Conservation (phyloP, 805 yeast species). For the Lipomyces chichibuensis region DNA sequence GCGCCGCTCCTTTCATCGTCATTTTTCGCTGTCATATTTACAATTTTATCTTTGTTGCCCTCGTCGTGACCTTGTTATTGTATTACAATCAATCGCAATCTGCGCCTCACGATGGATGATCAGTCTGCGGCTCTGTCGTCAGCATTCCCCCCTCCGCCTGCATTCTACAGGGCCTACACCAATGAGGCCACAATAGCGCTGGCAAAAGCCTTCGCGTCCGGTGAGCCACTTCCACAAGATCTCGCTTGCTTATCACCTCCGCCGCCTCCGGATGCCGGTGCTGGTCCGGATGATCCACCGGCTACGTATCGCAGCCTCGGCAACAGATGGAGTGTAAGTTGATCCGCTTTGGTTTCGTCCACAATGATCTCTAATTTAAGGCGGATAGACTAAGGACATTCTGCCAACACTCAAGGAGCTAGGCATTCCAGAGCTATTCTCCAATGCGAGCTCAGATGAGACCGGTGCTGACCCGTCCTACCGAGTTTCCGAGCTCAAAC, state of each 20-base stretch:
- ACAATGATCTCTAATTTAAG: background rate
- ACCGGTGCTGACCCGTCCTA: slow-evolving; percentile 51
- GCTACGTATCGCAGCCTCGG: slow-evolving; percentile 85
- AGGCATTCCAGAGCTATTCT: slow-evolving; percentile 76
- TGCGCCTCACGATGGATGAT: slow-evolving; percentile 11
- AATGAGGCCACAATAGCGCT: slow-evolving; percentile 39
- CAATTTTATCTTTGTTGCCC: background rate
- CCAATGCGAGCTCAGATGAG: slow-evolving; percentile 19
- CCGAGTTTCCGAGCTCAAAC: slow-evolving; percentile 74
- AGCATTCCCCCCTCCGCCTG: slow-evolving; percentile 94
- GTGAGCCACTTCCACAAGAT: slow-evolving; percentile 25
- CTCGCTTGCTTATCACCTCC: slow-evolving; percentile 42
- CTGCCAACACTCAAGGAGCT: slow-evolving; percentile 74
- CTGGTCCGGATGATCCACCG: slow-evolving; percentile 44
- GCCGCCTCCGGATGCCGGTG: slow-evolving; percentile 41
- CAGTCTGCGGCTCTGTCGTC: slow-evolving; percentile 53
- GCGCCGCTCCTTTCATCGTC: background rate
- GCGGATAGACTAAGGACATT: slow-evolving; percentile 54
- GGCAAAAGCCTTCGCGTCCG: slow-evolving; percentile 2
- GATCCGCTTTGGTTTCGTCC: background rate
- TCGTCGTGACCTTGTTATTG: background rate
- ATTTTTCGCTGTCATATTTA: background rate
- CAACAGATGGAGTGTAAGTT: slow-evolving; percentile 68
- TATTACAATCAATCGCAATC: no score
- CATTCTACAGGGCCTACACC: slow-evolving; percentile 48